phyloP scores from a whole-genome alignment of 345 rosid genomes.

The Crucihimalaya himalaica region DNA sequence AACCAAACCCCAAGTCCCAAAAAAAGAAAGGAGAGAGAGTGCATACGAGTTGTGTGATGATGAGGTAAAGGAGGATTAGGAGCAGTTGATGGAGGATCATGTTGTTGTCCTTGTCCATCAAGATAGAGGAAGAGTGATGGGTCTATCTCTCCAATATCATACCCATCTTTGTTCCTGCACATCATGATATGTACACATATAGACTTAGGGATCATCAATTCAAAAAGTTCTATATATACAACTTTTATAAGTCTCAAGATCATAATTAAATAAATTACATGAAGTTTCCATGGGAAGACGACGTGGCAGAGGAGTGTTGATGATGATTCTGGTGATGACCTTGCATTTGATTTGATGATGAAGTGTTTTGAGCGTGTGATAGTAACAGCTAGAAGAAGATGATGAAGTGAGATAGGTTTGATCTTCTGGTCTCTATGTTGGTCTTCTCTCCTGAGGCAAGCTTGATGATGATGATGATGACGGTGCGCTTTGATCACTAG shows the following conservation, averaged over 20 bases:
- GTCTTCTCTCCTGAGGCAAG: constrained; percentile 29
- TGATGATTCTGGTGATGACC: constrained; percentile 47
- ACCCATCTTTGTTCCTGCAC: constrained; percentile 49
- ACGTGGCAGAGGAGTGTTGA: constrained; percentile 37
- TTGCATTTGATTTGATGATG: constrained; percentile 33
- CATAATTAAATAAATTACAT: constrained; percentile 48
- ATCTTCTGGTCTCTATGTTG: constrained; percentile 28
- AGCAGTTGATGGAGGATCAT: constrained; percentile 44
- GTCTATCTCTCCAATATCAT: constrained; percentile 92
- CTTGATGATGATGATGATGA: constrained; percentile 30
- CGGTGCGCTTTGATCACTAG: constrained; percentile 49
- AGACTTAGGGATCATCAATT: constrained; percentile 10
- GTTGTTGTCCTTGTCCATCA: constrained; percentile 76
- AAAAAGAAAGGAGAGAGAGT: constrained; percentile 22
- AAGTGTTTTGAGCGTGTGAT: constrained; percentile 38
- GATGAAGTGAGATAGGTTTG: constrained; percentile 41
- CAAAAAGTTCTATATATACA: not conserved
- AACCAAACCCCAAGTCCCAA: constrained; percentile 30
- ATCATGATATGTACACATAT: not conserved
- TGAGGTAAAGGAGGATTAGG: constrained; percentile 47
- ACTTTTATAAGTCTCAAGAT: not conserved
- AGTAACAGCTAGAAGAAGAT: constrained; percentile 26
- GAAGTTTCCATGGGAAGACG: constrained; percentile 60
- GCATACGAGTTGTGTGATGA: constrained; percentile 71
- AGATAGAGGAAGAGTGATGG: constrained; percentile 93